Conservation (phyloP, 1,139 yeast genomes). For the Blastobotrys raffinosifermentans region DNA sequence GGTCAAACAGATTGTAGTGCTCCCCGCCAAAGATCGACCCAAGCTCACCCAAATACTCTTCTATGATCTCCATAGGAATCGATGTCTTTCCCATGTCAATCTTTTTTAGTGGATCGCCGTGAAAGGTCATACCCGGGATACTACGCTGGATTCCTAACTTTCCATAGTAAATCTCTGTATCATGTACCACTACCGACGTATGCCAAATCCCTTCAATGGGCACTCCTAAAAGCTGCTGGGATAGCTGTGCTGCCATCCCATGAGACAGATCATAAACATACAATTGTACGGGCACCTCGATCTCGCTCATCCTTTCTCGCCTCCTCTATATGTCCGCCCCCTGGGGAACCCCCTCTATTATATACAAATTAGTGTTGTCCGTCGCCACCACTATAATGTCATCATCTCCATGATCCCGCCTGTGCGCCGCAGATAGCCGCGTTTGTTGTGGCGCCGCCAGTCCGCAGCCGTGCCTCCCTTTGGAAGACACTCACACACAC, state of each 20-base stretch:
- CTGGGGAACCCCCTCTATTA: neutral
- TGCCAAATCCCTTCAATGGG: slow-evolving; percentile 61
- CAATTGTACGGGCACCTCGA: slow-evolving; percentile 40
- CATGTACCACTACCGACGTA: slow-evolving; percentile 54
- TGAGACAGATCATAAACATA: slow-evolving; percentile 61
- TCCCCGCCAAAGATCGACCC: slow-evolving; percentile 43
- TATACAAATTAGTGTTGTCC: neutral
- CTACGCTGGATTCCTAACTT: slow-evolving; percentile 50
- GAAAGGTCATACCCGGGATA: slow-evolving; percentile 51
- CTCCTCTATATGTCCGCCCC: neutral
- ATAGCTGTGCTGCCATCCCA: slow-evolving; percentile 36
- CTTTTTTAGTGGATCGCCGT: slow-evolving; percentile 52
- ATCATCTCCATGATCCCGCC: neutral
- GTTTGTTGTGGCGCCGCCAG: too few species aligned
- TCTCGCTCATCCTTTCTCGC: neutral
- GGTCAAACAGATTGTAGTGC: slow-evolving; percentile 53
- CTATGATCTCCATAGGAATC: slow-evolving; percentile 46
- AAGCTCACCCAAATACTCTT: slow-evolving; percentile 49
- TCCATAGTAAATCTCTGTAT: slow-evolving; percentile 54
- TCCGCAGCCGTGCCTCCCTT: too few species aligned
- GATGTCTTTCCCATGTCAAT: slow-evolving; percentile 51
- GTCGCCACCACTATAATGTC: slow-evolving; percentile 1
- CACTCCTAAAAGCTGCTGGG: slow-evolving; percentile 30
- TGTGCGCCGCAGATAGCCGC: too few species aligned
- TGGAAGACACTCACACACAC: too few species aligned